Percentiles rank a stretch among this genome's conserved stretches.
phyloP scores from a whole-genome alignment of 345 rosid species.

The Anacardium occidentale region DNA sequence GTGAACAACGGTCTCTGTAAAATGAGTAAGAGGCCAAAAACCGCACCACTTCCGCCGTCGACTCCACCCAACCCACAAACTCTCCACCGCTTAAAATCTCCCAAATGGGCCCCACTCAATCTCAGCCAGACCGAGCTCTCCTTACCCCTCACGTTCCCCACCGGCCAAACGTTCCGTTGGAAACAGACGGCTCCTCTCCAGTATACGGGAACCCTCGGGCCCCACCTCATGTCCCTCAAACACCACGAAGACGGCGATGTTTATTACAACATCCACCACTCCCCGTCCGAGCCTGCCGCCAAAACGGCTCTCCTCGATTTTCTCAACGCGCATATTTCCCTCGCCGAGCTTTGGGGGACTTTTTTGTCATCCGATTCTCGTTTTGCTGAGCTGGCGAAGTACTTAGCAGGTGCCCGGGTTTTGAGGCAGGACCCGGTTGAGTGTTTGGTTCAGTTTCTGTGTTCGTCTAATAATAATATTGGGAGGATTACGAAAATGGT shows the following conservation, averaged over 20 bases:
- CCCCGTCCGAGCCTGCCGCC: slow-evolving; percentile 49
- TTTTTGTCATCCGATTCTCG: slow-evolving; percentile 66
- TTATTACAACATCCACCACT: slow-evolving; percentile 48
- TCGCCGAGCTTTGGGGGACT: slow-evolving; percentile 55
- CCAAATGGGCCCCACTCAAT: slow-evolving; percentile 58
- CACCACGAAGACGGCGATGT: slow-evolving; percentile 57
- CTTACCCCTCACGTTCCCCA: slow-evolving; percentile 81
- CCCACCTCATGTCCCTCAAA: slow-evolving; percentile 70
- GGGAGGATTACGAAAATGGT: slow-evolving; percentile 92
- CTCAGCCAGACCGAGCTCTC: slow-evolving; percentile 64
- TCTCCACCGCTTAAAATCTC: background rate
- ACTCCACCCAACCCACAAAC: slow-evolving; percentile 33
- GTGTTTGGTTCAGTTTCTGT: slow-evolving; percentile 82
- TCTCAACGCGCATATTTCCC: slow-evolving; percentile 57
- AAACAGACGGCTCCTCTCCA: slow-evolving; percentile 69
- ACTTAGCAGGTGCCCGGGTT: slow-evolving; percentile 79
- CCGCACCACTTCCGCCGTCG: slow-evolving; percentile 25
- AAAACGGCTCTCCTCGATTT: slow-evolving; percentile 65
- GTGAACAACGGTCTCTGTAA: background rate
- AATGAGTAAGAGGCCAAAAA: slow-evolving; percentile 32
- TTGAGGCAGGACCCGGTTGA: slow-evolving; percentile 90
- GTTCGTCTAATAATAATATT: slow-evolving; percentile 91
- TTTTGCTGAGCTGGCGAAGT: slow-evolving; percentile 60
- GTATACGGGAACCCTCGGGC: slow-evolving; percentile 71
- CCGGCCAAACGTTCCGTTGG: slow-evolving; percentile 98